These are phyloP conservation scores for Thyridium curvatum DNA, from an alignment of 2,329 filamentous ascomycete genomes.

Conservation along the genomic window DNA sequence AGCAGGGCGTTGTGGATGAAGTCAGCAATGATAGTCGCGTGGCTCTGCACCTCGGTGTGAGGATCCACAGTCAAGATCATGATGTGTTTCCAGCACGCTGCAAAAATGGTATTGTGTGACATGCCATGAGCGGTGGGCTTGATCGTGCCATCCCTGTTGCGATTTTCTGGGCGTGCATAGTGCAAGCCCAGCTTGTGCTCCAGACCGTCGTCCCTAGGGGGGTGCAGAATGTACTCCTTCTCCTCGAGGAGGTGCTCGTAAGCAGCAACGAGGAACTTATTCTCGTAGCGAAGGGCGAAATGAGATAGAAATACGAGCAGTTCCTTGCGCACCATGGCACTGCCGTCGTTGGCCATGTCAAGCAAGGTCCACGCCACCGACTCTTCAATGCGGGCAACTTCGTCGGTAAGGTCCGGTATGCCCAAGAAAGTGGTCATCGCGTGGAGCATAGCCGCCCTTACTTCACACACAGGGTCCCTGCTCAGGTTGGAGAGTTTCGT, in stretches of 20 bases:
- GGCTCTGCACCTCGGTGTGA: constrained; percentile 84
- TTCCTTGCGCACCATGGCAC: constrained; percentile 89
- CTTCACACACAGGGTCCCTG: constrained; percentile 84
- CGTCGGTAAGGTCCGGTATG: constrained; percentile 85
- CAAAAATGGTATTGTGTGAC: constrained; percentile 85
- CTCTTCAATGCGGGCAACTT: constrained; percentile 87
- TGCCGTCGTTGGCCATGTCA: constrained; percentile 89
- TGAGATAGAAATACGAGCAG: constrained; percentile 89
- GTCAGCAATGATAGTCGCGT: constrained; percentile 81
- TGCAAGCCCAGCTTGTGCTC: constrained; percentile 58
- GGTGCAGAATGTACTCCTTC: constrained; percentile 57
- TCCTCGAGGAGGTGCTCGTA: constrained; percentile 89
- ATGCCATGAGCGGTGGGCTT: constrained; percentile 51
- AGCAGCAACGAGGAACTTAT: constrained; percentile 84
- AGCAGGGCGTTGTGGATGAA: constrained; percentile 74
- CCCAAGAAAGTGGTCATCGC: constrained; percentile 91
- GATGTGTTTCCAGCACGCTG: constrained; percentile 90
- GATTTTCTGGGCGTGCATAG: constrained; percentile 49
- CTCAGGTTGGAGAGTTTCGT: constrained; percentile 73
- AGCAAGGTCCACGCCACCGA: constrained; percentile 83
- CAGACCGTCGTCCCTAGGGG: constrained; percentile 48
- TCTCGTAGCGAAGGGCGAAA: constrained; percentile 85
- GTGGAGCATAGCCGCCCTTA: constrained; percentile 87
- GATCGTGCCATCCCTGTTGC: constrained; percentile 51
- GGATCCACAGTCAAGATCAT: constrained; percentile 89